These are phyloP conservation scores for Arthroderma uncinatum DNA, from an alignment of 2,329 filamentous ascomycete species.

Conservation along the genomic window DNA sequence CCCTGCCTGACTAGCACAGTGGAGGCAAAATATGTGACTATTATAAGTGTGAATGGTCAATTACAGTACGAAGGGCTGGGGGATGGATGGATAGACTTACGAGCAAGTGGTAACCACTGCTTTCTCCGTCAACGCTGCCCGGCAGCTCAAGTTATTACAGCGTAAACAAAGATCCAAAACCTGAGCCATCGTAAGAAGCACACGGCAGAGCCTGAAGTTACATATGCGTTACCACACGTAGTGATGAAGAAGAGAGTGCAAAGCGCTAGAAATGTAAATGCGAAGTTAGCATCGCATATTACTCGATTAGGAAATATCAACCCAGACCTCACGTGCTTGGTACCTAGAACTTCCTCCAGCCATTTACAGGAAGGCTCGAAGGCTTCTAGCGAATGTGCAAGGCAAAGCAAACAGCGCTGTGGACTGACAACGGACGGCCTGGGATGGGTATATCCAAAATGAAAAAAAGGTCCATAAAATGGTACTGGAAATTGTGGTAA, in stretches of 20 bases:
- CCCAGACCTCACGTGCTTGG: neutral
- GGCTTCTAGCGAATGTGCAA: too few species aligned
- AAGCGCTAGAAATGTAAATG: neutral
- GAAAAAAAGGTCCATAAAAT: neutral
- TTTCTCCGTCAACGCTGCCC: constrained; percentile 53
- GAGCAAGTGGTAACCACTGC: constrained; percentile 86
- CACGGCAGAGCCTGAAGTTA: neutral
- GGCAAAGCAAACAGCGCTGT: too few species aligned
- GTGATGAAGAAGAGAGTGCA: neutral
- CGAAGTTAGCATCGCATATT: neutral
- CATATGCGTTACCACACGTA: neutral
- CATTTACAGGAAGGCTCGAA: too few species aligned
- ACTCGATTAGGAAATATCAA: neutral
- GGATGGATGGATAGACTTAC: constrained; percentile 36
- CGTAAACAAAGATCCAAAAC: constrained; percentile 62
- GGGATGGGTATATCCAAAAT: neutral
- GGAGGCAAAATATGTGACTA: constrained; percentile 75
- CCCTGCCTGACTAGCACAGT: constrained; percentile 57
- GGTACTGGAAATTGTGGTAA: neutral
- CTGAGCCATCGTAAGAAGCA: constrained; percentile 12
- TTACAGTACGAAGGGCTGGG: neutral
- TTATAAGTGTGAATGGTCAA: neutral
- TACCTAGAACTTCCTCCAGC: neutral
- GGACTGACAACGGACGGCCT: neutral
- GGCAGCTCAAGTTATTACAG: constrained; percentile 73